Evolutionary conservation across 805 yeast genomes (phyloP).

Genomic region (Kodamaea kakaduensis): DNA sequence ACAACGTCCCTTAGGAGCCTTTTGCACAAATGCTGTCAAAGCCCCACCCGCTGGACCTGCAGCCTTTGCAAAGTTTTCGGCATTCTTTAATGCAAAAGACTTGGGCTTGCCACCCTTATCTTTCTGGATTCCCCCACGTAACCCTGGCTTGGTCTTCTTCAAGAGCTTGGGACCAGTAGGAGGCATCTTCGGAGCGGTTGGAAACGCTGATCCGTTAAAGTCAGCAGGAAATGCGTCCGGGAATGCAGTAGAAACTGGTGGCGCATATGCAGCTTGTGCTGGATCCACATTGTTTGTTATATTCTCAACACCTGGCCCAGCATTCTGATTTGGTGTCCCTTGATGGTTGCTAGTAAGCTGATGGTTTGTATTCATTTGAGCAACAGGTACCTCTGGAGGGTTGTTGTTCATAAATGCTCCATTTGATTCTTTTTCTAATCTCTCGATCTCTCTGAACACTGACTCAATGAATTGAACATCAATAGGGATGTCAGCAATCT

Average conservation of each 20-base stretch:
- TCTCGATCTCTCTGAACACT: constrained; percentile 54
- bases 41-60: constrained; percentile 21
- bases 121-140: constrained; percentile 24
- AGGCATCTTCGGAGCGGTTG: constrained; percentile 1
- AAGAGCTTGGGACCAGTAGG: constrained; percentile 12
- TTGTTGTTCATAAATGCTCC: too few species aligned
- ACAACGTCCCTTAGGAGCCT: constrained; percentile 62
- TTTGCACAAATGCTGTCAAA: constrained; percentile 32
- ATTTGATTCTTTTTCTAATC: constrained; percentile 15
- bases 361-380: too few species aligned
- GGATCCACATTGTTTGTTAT: too few species aligned
- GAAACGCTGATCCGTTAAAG: constrained; percentile 8
- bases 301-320: too few species aligned
- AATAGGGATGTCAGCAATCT: constrained; percentile 60
- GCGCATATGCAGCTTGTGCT: background rate
- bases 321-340: too few species aligned
- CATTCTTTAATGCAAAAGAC: constrained; percentile 36
- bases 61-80: constrained; percentile 40
- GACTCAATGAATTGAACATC: constrained; percentile 52
- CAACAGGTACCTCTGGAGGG: too few species aligned
- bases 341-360: background rate
- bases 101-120: constrained; percentile 12
- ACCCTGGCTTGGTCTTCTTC: constrained; percentile 5
- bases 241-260: constrained; percentile 3
- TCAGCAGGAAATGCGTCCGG: constrained; percentile 7